phyloP scores from a whole-genome alignment of 192 early-diverging fungal species.

The Backusella tuberculispora region DNA sequence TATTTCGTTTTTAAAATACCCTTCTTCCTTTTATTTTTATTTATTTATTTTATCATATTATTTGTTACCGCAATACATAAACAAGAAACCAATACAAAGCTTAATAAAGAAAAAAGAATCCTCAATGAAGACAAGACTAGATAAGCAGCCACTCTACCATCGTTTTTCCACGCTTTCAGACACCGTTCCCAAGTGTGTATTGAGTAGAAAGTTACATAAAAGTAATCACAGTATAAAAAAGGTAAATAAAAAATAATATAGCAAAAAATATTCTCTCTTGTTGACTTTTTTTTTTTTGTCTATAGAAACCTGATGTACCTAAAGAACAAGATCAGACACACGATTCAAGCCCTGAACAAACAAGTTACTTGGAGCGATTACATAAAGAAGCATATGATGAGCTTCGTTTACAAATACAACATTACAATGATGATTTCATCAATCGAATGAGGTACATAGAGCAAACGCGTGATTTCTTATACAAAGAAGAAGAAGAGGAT shows the following conservation, averaged over 20 bases:
- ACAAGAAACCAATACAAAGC: background rate
- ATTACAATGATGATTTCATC: slow-evolving; percentile 12
- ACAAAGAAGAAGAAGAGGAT: background rate
- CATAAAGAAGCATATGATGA: slow-evolving; percentile 11
- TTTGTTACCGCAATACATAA: background rate
- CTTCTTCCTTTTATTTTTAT: too few relatives aligned
- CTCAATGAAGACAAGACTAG: background rate
- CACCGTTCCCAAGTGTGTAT: background rate
- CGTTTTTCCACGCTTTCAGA: background rate
- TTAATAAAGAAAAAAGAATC: background rate
- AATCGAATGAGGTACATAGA: background rate
- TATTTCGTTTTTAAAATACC: too few relatives aligned
- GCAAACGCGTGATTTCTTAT: background rate
- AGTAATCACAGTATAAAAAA: background rate
- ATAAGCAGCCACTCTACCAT: background rate
- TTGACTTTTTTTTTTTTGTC: background rate
- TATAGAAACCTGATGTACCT: background rate
- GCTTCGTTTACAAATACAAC: background rate
- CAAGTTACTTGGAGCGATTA: background rate
- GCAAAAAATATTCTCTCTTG: background rate
- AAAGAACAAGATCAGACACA: background rate
- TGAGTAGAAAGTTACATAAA: background rate
- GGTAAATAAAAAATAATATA: background rate
- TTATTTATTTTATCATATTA: too few relatives aligned
- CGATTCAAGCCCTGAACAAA: background rate